These are phyloP conservation scores for Diaporthe australafricana DNA, from an alignment of 2,329 filamentous ascomycete species.

Conservation along the genomic window DNA sequence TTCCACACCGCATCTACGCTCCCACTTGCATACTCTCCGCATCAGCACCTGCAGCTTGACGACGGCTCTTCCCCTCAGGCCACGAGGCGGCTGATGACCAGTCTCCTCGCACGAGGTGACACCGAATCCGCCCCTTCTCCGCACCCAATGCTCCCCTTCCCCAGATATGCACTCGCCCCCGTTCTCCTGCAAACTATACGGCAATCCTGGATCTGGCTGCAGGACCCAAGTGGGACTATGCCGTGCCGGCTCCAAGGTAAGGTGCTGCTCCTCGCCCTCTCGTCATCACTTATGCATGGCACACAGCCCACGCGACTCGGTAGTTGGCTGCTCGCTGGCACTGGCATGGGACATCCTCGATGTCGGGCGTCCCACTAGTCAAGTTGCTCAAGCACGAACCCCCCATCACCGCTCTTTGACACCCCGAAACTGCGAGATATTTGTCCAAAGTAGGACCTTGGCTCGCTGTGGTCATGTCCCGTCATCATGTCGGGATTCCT, in stretches of 20 bases:
- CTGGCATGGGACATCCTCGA: constrained; percentile 30
- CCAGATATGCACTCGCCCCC: constrained; percentile 14
- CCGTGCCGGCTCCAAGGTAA: background rate
- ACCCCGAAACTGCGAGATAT: constrained; percentile 25
- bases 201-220: background rate
- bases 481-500: background rate
- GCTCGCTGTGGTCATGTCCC: constrained; percentile 31
- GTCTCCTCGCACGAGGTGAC: background rate
- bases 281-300: constrained; percentile 5
- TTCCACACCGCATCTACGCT: constrained; percentile 2
- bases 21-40: background rate
- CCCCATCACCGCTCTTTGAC: constrained; percentile 32
- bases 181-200: background rate
- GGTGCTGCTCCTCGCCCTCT: background rate
- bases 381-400: constrained; percentile 23
- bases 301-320: constrained; percentile 24
- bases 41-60: background rate
- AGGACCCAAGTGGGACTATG: constrained; percentile 6
- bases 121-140: constrained; percentile 19
- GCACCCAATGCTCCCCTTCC: constrained; percentile 22
- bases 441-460: background rate
- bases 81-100: background rate
- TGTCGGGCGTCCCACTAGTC: constrained; percentile 8
- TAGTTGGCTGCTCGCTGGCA: constrained; percentile 29
- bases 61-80: background rate